These are phyloP conservation scores for Durusdinium trenchii DNA, from an alignment of 73 alveolate species.

Conservation along the genomic window DNA sequence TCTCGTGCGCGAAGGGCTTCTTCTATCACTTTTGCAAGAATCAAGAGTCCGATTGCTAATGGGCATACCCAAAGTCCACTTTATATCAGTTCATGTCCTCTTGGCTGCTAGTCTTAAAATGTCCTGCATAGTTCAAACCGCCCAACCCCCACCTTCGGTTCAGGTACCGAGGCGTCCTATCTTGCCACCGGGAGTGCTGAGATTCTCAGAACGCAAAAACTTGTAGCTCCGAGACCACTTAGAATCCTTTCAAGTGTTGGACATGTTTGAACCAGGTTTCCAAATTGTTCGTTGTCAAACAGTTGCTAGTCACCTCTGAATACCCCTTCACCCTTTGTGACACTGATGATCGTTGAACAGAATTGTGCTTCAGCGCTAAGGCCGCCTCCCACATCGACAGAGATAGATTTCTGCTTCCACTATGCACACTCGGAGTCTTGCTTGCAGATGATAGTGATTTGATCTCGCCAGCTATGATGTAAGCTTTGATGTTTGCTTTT, in stretches of 20 bases:
- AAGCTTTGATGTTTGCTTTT: background rate
- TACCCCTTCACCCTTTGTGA: too few relatives aligned
- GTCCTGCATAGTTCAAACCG: too few relatives aligned
- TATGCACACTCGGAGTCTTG: slow-evolving; percentile 83
- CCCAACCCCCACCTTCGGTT: background rate
- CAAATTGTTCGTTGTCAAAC: too few relatives aligned
- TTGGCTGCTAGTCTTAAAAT: background rate
- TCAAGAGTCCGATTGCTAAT: background rate
- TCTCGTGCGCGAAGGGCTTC: slow-evolving; percentile 6
- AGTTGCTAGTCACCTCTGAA: too few relatives aligned
- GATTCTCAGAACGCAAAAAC: background rate
- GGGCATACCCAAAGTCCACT: background rate
- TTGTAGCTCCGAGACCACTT: background rate
- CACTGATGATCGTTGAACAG: too few relatives aligned
- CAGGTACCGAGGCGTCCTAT: slow-evolving; percentile 76
- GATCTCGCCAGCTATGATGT: background rate
- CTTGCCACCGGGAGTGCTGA: slow-evolving; percentile 84
- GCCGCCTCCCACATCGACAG: slow-evolving; percentile 94
- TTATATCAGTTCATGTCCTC: background rate
- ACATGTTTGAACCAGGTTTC: too few relatives aligned
- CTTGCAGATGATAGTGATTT: background rate
- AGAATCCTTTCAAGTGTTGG: too few relatives aligned
- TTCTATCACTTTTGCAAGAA: background rate
- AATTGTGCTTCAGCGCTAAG: too few relatives aligned
- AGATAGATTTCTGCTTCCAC: slow-evolving; percentile 91